A percentile compares a stretch with the other conserved stretches of the same genome.
Conservation (phyloP, 78 protist species). For the Dictyostelium firmibasis region DNA sequence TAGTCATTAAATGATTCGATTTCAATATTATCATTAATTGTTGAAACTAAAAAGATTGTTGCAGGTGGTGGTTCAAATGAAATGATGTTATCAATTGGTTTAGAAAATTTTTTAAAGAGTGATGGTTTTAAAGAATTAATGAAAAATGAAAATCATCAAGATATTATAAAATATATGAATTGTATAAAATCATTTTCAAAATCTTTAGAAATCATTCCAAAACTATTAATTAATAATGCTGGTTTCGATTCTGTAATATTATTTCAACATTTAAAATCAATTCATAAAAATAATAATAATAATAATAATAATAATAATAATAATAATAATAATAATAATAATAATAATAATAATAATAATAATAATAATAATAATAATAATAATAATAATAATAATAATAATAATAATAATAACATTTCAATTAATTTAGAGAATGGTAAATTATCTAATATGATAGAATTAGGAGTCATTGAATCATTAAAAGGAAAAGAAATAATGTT, state of each 20-base stretch:
- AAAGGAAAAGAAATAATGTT: constrained; percentile 13
- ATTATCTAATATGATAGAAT: constrained; percentile 2
- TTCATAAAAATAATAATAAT: not conserved
- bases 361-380: not conserved
- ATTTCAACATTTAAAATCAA: not conserved
- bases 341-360: not conserved
- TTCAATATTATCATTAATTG: constrained; percentile 24
- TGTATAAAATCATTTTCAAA: constrained; percentile 7
- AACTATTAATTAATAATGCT: constrained; percentile 25
- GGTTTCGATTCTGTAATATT: constrained; percentile 24
- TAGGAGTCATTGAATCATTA: constrained; percentile 23
- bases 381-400: not conserved
- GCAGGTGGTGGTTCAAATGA: constrained; percentile 65
- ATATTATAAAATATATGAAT: not conserved
- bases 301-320: not conserved
- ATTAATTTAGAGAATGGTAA: constrained; percentile 32
- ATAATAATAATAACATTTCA: not conserved
- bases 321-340: not conserved
- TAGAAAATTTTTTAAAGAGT: not conserved
- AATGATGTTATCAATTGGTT: not conserved
- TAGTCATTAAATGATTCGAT: constrained; percentile 60
- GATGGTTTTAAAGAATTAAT: not conserved
- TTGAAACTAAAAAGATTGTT: constrained; percentile 8
- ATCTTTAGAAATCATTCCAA: constrained; percentile 32
- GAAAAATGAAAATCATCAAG: not conserved